Conservation (phyloP, 2,329 filamentous ascomycete species). For the Trichoderma lentiforme region DNA sequence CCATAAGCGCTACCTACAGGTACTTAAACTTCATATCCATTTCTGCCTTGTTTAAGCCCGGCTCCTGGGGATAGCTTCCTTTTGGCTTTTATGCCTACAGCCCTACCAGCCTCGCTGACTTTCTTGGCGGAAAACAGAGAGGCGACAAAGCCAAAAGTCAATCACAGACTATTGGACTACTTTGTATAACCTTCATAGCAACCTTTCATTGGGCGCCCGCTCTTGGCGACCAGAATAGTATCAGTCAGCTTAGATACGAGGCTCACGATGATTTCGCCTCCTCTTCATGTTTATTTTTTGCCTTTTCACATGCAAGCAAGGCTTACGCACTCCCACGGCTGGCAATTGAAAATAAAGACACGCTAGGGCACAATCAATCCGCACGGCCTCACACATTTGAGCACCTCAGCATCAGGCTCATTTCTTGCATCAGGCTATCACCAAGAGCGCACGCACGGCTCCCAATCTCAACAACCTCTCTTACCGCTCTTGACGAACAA, state of each 20-base stretch:
- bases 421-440: not conserved
- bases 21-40: not conserved
- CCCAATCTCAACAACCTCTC: not conserved
- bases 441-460: not conserved
- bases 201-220: not conserved
- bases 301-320: not conserved
- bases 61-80: not conserved
- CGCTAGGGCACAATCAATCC: not conserved
- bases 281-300: not conserved
- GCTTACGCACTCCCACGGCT: not conserved
- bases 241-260: not conserved
- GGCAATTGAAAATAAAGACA: not conserved
- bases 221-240: not conserved
- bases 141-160: not conserved
- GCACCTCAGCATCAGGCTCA: not conserved
- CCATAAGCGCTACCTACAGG: not conserved
- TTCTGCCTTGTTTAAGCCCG: not conserved
- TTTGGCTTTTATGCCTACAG: not conserved
- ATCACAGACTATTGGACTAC: not conserved
- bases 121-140: not conserved
- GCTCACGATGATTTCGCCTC: not conserved
- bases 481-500: not conserved
- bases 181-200: not conserved
- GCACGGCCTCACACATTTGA: not conserved
- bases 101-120: not conserved